phyloP scores from a whole-genome alignment of 306 rosid genomes.

The Sicyos baderoa region DNA sequence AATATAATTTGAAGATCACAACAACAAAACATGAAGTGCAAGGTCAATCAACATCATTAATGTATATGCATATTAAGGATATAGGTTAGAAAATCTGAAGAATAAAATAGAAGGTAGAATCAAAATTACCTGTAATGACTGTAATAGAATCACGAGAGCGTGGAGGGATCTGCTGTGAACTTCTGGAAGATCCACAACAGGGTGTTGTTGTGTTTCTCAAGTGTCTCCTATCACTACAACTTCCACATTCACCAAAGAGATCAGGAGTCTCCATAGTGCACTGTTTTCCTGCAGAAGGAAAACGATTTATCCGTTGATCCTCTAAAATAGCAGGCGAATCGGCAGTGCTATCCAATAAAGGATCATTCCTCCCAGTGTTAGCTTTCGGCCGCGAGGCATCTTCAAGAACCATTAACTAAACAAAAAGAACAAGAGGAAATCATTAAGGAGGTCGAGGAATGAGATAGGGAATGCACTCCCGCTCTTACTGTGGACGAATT shows the following conservation, averaged over 20 bases:
- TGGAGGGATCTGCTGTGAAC: constrained; percentile 30
- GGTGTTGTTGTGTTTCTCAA: constrained; percentile 26
- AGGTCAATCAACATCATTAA: neutral
- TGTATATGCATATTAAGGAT: neutral
- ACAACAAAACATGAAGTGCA: neutral
- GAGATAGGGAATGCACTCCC: constrained; percentile 12
- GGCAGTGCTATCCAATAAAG: constrained; percentile 50
- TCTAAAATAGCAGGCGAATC: constrained; percentile 56
- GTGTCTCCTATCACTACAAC: constrained; percentile 27
- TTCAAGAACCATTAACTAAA: constrained; percentile 43
- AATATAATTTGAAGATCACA: neutral
- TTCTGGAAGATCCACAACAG: constrained; percentile 27
- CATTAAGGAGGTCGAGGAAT: constrained; percentile 21
- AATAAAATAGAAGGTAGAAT: neutral
- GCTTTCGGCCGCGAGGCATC: constrained; percentile 51
- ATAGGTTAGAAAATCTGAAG: neutral
- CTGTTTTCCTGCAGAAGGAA: constrained; percentile 28
- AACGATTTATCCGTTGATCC: constrained; percentile 29
- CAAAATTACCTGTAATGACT: constrained; percentile 47
- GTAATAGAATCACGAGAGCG: constrained; percentile 29
- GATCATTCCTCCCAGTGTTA: constrained; percentile 39
- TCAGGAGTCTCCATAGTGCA: constrained; percentile 25
- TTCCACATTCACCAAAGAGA: constrained; percentile 24
- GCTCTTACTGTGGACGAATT: constrained; percentile 1
- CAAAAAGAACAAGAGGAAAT: constrained; percentile 23